Conservation (phyloP, 148 eudicot species). For the Rhododendron vialii region DNA sequence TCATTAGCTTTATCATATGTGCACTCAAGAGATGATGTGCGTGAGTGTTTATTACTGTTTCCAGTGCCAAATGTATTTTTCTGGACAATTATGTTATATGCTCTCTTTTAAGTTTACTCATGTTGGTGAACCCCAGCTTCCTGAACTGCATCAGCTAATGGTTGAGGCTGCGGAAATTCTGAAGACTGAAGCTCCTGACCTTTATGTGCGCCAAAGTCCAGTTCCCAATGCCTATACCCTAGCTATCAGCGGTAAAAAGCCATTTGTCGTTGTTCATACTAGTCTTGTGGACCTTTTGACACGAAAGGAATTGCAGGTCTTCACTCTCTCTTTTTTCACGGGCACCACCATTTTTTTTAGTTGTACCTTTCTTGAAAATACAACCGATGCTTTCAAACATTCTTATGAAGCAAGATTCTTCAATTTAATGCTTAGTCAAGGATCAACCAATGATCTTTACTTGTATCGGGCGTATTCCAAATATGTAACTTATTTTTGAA, state of each 20-base stretch:
- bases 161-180: conserved; percentile 61
- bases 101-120: not conserved
- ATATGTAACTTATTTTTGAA: not conserved
- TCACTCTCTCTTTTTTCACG: conserved; percentile 35
- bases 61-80: not conserved
- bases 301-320: conserved; percentile 87
- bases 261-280: conserved; percentile 91
- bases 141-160: conserved; percentile 84
- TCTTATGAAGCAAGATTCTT: not conserved
- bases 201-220: conserved; percentile 91
- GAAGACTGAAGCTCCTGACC: conserved; percentile 5
- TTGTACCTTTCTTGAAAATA: not conserved
- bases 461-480: not conserved
- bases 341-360: conserved; percentile 51
- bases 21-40: not conserved
- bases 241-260: conserved; percentile 85
- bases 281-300: conserved; percentile 93
- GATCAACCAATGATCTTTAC: not conserved
- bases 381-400: not conserved
- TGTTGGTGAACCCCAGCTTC: conserved; percentile 46
- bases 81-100: not conserved
- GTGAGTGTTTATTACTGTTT: not conserved
- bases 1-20: not conserved
- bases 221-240: conserved; percentile 87
- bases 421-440: not conserved